Base-by-base conservation (phyloP, 176 grass and related monocot genomes). In the Zoysia pacifica region DNA sequence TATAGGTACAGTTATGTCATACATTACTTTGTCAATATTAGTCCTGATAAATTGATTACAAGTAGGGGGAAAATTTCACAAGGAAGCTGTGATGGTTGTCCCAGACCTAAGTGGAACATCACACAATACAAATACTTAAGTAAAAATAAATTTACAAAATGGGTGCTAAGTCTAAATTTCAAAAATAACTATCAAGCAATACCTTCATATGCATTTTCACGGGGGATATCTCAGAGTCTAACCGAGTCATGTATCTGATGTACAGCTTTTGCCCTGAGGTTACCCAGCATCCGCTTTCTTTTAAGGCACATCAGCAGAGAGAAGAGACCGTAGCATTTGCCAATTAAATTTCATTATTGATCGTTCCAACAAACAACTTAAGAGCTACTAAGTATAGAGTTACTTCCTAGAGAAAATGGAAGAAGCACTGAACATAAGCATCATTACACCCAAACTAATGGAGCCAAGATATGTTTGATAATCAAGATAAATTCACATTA, bases 1-100 rank as follows among this genome's bases (percentile, higher is more conserved):
- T 75, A 86, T 44, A 90, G 93, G 93, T 95, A 95, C 80, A 62
- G 53, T 69, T 84, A 39, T 72, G 42, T 53, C 45, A 56, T 81
- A 35, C 38, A 67, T 54, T 82, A 68, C 68, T 44, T 59, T 5
- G 2, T 62, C 18, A 5, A 70, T 9, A 11, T 61, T 86, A 67
- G 65, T 81, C 55, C 70, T 67, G 16, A 53, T 67, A 80, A 85
- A 39, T 67, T 61, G 62, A 47, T 43, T 41, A 55, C 83, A 69
- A 59, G 18, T 74, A 80, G 12, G 52, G 16, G 70, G 47, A 68
- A 81, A 45, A n/a, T 44, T 67, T 67, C 42, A 11, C 60, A 65
- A 40, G 37, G 19, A 80, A 65, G 15, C 62, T 67, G 46, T 40
- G 50, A 42, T 66, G 62, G 15, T 8, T 50, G 60, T 65, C 60